Percentiles rank a stretch among this genome's conserved stretches.
phyloP scores from a whole-genome alignment of 208 protist genomes.

The Leishmania martiniquensis region DNA sequence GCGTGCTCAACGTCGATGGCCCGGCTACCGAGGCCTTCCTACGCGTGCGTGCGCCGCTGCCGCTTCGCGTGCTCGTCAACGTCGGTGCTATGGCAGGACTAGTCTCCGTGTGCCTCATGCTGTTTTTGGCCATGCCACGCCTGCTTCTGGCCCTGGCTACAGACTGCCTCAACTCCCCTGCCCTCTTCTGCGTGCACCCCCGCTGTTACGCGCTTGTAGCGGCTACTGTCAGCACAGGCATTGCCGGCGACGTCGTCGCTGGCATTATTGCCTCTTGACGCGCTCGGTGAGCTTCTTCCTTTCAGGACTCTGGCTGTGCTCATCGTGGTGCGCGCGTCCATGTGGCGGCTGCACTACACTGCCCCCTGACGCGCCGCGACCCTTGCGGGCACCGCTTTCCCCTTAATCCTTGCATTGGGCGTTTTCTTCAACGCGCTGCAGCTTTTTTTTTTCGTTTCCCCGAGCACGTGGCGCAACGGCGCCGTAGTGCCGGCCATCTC shows the following conservation, averaged over 20 bases:
- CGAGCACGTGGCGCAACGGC: conserved; percentile 30
- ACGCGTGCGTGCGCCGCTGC: conserved; percentile 16
- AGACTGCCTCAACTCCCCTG: conserved; percentile 14
- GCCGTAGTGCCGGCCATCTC: conserved; percentile 8
- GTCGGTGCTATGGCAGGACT: conserved; percentile 15
- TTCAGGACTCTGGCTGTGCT: conserved; percentile 27
- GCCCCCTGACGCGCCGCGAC: conserved; percentile 6
- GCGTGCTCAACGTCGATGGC: conserved; percentile 19
- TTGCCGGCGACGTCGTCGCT: conserved; percentile 18
- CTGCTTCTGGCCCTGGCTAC: conserved; percentile 22
- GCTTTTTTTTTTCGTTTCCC: conserved; percentile 14
- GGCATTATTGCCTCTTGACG: conserved; percentile 25
- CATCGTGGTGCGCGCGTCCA: conserved; percentile 15
- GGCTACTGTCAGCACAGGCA: conserved; percentile 24
- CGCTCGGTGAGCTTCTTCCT: conserved; percentile 27
- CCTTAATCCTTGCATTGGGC: neutral
- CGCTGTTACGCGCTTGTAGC: conserved; percentile 26
- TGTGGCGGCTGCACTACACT: conserved; percentile 27
- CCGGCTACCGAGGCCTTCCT: conserved; percentile 15
- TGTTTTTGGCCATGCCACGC: conserved; percentile 22
- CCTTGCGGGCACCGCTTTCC: conserved; percentile 15
- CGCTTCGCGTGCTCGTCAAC: conserved; percentile 23
- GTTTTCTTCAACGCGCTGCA: conserved; percentile 22
- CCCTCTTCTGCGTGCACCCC: conserved; percentile 16
- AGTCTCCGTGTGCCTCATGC: conserved; percentile 20